Evolutionary conservation across 352 stramenopile species (phyloP), one percentile per base, ranked within the genome.

Genomic region (Pythium aquatile): DNA sequence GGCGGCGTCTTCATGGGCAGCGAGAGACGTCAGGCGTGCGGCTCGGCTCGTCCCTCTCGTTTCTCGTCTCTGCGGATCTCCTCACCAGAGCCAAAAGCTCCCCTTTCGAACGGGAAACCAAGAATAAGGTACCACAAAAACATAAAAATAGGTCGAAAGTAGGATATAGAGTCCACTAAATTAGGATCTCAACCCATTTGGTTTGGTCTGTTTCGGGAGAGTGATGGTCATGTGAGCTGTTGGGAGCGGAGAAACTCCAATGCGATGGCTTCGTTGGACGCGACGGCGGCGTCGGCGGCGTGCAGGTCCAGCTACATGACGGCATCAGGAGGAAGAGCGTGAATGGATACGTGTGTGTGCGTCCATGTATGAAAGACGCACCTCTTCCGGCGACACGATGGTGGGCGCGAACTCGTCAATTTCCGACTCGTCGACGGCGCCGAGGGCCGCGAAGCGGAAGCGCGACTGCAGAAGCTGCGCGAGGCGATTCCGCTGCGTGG

Each of bases 341-440:
- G 9, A 4, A 17, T 13, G 13, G 11, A 39, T 9, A 17, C 48
- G 6, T 39, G 1, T 7, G 13, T 33, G 10, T 39, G 26, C 2
- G 13, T 24, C 20, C 20, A 16, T n/a, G 4, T 16, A 20, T 51
- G 33, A 42, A 14, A 2, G 16, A 49, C 55, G 63, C 59, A 79
- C 72, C 65, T 79, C 69, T 20, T 76, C 61, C 1, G 63, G 66
- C 20, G 66, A 40, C 33, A 79, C 65, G n/a, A 79, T 24, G 1
- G 58, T 58, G 39, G 72, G 72, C 3, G 69, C 72, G 49, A 56
- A 75, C 30, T 79, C 72, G 49, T 77, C 70, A 17, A 58, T 29
- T 13, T 62, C 56, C n/a, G 42, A 37, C 9, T 63, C 55, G 14
- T 61, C 65, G 32, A 62, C 52, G 16, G 47, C 52, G 3, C 11